Evolutionary conservation across 1,284 basidiomycete species (phyloP).

Genomic region (Cryptococcus amylolentus): DNA sequence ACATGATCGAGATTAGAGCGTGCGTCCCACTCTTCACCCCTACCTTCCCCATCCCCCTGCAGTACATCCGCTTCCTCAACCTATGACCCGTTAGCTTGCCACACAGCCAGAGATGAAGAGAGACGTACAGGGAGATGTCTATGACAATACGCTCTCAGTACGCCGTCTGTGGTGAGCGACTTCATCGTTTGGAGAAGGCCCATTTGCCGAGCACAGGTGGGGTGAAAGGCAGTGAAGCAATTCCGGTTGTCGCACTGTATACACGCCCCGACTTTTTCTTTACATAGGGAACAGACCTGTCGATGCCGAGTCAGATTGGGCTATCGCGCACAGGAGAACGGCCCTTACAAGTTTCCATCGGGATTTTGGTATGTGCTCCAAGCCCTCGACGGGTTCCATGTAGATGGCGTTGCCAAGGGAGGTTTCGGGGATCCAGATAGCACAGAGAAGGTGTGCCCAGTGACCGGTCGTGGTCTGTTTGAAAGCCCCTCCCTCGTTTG

Average conservation of each 20-base stretch:
- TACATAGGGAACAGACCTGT: conserved; percentile 82
- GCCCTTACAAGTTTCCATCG: conserved; percentile 84
- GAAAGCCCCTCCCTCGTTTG: conserved; percentile 95
- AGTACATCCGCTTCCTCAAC: conserved; percentile 42
- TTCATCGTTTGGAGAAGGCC: conserved; percentile 85
- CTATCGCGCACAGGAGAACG: background rate
- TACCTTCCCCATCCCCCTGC: conserved; percentile 16
- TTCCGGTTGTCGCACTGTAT: conserved; percentile 92
- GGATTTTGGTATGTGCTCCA: conserved; percentile 82
- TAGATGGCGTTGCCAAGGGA: conserved; percentile 91
- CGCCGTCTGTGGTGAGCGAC: conserved; percentile 54
- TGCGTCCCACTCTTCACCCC: conserved; percentile 41
- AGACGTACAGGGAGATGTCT: conserved; percentile 76
- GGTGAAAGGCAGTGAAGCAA: conserved; percentile 92
- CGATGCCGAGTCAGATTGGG: background rate
- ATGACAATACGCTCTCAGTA: conserved; percentile 75
- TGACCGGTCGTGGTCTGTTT: conserved; percentile 92
- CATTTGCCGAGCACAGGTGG: conserved; percentile 86
- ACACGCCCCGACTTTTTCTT: conserved; percentile 78
- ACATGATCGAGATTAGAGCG: conserved; percentile 23
- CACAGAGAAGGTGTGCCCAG: conserved; percentile 96
- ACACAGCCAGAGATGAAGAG: background rate
- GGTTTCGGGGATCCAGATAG: conserved; percentile 97
- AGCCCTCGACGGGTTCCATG: conserved; percentile 95
- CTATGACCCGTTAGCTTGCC: background rate